Evolutionary conservation across 2,329 filamentous ascomycete species (phyloP).

Genomic region (Trichoderma afroharzianum): DNA sequence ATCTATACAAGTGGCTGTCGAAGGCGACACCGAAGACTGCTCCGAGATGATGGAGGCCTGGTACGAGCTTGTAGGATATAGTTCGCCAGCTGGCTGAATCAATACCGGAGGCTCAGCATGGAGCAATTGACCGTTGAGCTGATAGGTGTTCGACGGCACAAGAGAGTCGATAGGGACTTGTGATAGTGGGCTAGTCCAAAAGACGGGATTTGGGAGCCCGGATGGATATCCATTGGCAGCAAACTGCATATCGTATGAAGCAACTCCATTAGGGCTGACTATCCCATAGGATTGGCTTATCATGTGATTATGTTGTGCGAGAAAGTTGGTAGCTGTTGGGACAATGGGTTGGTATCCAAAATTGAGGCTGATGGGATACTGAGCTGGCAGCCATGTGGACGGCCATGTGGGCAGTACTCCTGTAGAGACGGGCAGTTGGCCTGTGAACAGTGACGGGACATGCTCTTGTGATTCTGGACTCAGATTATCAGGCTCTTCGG

Average conservation of each 20-base stretch:
- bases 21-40: not conserved
- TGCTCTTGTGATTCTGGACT: not conserved
- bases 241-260: not conserved
- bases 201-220: not conserved
- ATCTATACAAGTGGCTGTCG: not conserved
- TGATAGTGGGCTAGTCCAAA: not conserved
- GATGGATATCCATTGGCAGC: not conserved
- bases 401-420: not conserved
- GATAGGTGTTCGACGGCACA: not conserved
- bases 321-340: not conserved
- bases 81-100: not conserved
- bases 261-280: not conserved
- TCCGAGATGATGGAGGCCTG: not conserved
- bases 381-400: not conserved
- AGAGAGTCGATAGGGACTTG: not conserved
- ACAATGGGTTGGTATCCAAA: not conserved
- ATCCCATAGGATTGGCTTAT: not conserved
- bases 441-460: not conserved
- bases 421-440: not conserved
- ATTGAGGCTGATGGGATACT: not conserved
- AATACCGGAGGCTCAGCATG: not conserved
- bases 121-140: not conserved
- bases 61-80: not conserved
- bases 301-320: not conserved
- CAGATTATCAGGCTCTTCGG: not conserved